These are phyloP conservation scores for Xanthoparmelia taractica DNA, from an alignment of 495 filamentous ascomycete genomes.

Conservation along the genomic window DNA sequence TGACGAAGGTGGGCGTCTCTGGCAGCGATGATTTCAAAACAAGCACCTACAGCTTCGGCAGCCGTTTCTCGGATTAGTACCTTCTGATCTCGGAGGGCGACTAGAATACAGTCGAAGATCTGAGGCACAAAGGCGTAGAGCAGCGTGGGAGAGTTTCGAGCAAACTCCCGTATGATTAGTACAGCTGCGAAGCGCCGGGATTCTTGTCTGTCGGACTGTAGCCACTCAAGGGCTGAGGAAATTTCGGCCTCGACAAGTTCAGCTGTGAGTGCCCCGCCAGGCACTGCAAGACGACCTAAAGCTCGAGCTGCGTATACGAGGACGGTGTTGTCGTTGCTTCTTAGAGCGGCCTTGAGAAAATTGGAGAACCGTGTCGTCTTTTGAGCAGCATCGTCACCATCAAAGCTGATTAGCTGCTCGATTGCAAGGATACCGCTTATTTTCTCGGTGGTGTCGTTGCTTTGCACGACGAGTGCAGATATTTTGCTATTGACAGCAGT, in stretches of 20 bases:
- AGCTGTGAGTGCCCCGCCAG: constrained; percentile 88
- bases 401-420: constrained; percentile 87
- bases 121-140: constrained; percentile 86
- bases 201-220: constrained; percentile 91
- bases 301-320: constrained; percentile 83
- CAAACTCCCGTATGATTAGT: constrained; percentile 80
- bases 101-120: constrained; percentile 92
- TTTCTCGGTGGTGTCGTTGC: constrained; percentile 75
- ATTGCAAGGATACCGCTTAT: constrained; percentile 88
- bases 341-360: constrained; percentile 76
- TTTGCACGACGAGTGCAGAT: constrained; percentile 63
- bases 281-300: constrained; percentile 79
- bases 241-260: constrained; percentile 96
- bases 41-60: constrained; percentile 81
- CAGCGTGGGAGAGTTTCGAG: constrained; percentile 81
- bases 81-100: constrained; percentile 79
- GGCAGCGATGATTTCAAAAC: constrained; percentile 86
- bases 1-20: constrained; percentile 79
- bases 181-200: constrained; percentile 86
- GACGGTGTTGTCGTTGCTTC: constrained; percentile 78
- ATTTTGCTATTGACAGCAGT: constrained; percentile 69
- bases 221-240: constrained; percentile 87
- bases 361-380: constrained; percentile 91
- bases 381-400: constrained; percentile 85
- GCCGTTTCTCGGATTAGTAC: constrained; percentile 87